Base-by-base conservation (phyloP, 768 basidiomycete species). In the Piloderma croceum region DNA sequence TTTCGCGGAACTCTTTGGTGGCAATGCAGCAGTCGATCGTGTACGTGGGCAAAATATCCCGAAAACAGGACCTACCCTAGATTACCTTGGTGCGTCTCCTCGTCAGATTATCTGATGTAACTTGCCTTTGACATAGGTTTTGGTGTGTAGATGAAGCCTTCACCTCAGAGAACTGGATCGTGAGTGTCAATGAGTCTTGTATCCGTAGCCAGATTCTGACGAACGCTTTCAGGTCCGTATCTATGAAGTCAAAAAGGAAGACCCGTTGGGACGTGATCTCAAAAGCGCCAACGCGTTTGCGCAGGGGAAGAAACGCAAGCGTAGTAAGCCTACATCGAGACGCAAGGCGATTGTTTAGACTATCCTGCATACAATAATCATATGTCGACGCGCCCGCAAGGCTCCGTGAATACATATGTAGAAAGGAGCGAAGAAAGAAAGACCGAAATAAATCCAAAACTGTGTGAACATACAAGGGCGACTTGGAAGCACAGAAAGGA, bases 91-190 rank as follows among this genome's bases (percentile, higher is more conserved):
- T 90, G 49, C 46, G 83, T 66, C 5, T 15, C 32, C 25, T 3
- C 18, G 12, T n/a, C 31, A n/a, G n/a, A n/a, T 27, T 46, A 13
- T 36, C 19, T 29, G 31, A 13, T 43, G 24, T 41, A 18, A n/a
- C n/a, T n/a, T n/a, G 41, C 42, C 29, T 15, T 18, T 34, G 38
- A 38, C 34, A 18, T 25, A 19, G 36, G 38, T 41, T 34, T 36
- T 29, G 27, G 31, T 49, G n/a, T 44, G 7, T 46, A 90, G 90
- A 99, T 47, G 96, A 99, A 63, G 96, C 94, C 6, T 99, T 93
- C 70, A 99, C 96, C 2, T 90, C 91, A 6, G 96, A 99, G 69
- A 99, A 99, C 64, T 99, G 96, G 96, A 94, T 99, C 49, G 94
- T 91, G 54, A 62, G 81, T 70, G 31, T 31, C n/a, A n/a, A n/a